Evolutionary conservation across 768 basidiomycete species (phyloP), one percentile per base, ranked within the genome.

Genomic region (Boletus sp.): DNA sequence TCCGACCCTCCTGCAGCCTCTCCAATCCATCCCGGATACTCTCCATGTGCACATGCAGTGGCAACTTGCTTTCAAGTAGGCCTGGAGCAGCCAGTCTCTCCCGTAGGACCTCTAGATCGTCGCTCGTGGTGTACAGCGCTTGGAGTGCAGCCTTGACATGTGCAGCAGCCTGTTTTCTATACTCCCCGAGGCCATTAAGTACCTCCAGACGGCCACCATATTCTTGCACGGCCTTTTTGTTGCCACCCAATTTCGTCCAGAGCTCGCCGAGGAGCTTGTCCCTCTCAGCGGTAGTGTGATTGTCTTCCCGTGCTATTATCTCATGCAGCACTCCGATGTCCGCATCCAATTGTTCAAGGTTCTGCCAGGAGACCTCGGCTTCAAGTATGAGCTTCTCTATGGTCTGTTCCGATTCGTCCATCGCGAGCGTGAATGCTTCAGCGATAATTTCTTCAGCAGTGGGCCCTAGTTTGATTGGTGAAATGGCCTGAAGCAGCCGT

Each of bases 71-170:
- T 5, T 81, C 83, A 11, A 80, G 66, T 5, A 91, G 69, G 47
- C 83, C 82, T 1, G 90, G 88, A 32, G 82, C 79, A 5, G 87
- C 79, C 1, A 88, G 86, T 17, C 85, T 75, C 64, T 88, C 85
- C 56, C 89, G 75, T 55, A 92, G 70, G 41, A 88, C 87, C 64
- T 88, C 87, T 76, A 91, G 83, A 57, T 90, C 88, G 34, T 80
- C 83, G 58, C 80, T 81, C 83, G 90, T 80, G 37, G 74, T 73
- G 29, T 81, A 70, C 56, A 92, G 70, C 10, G 82, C 76, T 48
- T 84, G 83, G 61, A 88, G 63, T 14, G 87, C 80, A 0, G 80
- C 81, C 32, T 77, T 78, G n/a, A 92, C 87, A 56, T 87, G 88
- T 10, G 74, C 79, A 37, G 77, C 69, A 5, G 90, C 89, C 55